Evolutionary conservation across 2,329 filamentous ascomycete genomes (phyloP), one percentile per base, ranked within the genome.

Genomic region (Epichloe typhina): DNA sequence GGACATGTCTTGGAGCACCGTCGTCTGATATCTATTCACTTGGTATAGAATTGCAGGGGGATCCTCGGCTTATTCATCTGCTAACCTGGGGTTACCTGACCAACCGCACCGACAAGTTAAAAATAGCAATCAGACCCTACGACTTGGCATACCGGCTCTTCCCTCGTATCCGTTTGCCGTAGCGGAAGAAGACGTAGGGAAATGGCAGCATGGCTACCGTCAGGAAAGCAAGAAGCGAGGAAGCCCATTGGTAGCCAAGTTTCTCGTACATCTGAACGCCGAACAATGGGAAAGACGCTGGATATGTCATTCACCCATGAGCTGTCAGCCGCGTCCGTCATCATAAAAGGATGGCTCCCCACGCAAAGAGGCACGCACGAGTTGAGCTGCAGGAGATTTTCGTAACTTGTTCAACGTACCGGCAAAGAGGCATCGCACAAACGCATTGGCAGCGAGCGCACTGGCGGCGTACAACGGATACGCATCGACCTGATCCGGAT

Each of bases 391-490:
- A 50, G 42, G n/a, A 33, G n/a, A 23, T 35, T 13, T 33, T 46
- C 42, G 50, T 49, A 38, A 52, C 26, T 36, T 37, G 31, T 44
- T 44, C 19, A 19, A 50, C 75, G 68, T 60, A 77, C 75, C 74
- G 53, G 84, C 89, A 70, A 94, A 93, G 19, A 76, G 73, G 56
- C 83, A 88, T 49, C 90, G 77, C 52, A 85, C 78, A 64, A 93
- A 87, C 45, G 83, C 84, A 61, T 95, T 93, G 43, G 88, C 88
- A 12, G 89, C 88, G 65, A 95, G 74, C 4, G 88, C 88, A 52
- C 77, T 82, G 45, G 86, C 86, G 26, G 85, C 84, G 63, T 86
- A 88, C 26, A 80, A 66, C 50, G 84, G 83, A 66, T 90, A 90
- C 21, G 84, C 83, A 64, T 88, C 86, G 57, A 87, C 84, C 67